These are phyloP conservation scores for Speleostelium caveatum DNA, from an alignment of 78 protist species.

Conservation along the genomic window DNA sequence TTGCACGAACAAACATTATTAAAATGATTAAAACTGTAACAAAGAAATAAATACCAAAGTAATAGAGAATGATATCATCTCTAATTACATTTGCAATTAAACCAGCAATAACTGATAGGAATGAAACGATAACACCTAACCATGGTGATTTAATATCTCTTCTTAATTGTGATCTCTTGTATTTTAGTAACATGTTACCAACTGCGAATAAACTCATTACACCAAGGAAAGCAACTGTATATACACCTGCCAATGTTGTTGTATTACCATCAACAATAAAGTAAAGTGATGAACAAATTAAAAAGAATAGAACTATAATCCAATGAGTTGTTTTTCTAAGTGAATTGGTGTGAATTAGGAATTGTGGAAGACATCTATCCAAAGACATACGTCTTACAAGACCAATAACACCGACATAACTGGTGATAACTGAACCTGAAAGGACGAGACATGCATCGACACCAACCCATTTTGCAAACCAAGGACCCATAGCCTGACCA, in stretches of 20 bases:
- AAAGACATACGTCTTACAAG: constrained; percentile 87
- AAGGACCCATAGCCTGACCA: constrained; percentile 11
- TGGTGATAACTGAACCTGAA: constrained; percentile 86
- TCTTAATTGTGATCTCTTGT: constrained; percentile 68
- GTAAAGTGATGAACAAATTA: constrained; percentile 79
- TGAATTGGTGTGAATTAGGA: constrained; percentile 78
- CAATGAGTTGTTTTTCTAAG: constrained; percentile 83
- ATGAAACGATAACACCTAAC: constrained; percentile 44
- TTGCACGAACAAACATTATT: constrained; percentile 72
- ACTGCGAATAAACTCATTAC: constrained; percentile 89
- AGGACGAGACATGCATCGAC: constrained; percentile 88
- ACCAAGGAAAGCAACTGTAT: constrained; percentile 88
- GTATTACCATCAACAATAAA: constrained; percentile 65
- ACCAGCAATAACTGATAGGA: constrained; percentile 59
- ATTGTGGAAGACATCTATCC: constrained; percentile 88
- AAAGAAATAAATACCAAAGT: constrained; percentile 78
- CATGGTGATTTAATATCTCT: constrained; percentile 63
- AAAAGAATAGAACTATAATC: constrained; percentile 84
- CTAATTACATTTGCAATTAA: constrained; percentile 63
- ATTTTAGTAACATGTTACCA: constrained; percentile 90
- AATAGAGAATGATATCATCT: constrained; percentile 42
- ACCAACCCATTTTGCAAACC: constrained; percentile 79
- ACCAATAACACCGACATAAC: constrained; percentile 92
- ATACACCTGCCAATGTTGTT: constrained; percentile 75
- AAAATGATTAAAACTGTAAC: constrained; percentile 64